These are phyloP conservation scores for Aaosphaeria pasadenensis DNA, from an alignment of 2,329 filamentous ascomycete species.

Conservation along the genomic window DNA sequence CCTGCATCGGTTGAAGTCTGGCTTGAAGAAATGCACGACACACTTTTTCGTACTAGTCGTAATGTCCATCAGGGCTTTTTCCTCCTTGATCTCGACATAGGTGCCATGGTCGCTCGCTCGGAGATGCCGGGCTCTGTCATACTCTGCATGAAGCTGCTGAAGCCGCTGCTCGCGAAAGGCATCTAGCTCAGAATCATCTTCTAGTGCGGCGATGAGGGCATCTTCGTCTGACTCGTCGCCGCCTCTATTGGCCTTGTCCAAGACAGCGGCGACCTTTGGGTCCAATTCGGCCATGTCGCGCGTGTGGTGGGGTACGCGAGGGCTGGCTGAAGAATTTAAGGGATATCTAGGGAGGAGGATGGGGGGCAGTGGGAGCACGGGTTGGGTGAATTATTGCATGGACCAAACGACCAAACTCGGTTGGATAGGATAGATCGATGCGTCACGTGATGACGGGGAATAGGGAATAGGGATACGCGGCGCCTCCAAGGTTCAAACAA, in stretches of 20 bases:
- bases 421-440: not conserved
- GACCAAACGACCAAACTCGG: not conserved
- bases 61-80: conserved; percentile 58
- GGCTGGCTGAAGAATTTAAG: conserved; percentile 8
- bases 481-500: no score
- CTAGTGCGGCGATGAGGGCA: conserved; percentile 58
- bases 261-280: conserved; percentile 49
- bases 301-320: conserved; percentile 2
- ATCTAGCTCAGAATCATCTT: conserved; percentile 53
- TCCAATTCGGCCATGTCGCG: conserved; percentile 47
- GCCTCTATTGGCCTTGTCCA: conserved; percentile 42
- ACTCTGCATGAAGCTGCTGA: conserved; percentile 57
- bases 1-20: conserved; percentile 60
- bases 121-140: conserved; percentile 51
- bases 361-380: not conserved
- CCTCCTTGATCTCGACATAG: conserved; percentile 56
- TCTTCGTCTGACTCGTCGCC: conserved; percentile 55
- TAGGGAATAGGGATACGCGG: not conserved
- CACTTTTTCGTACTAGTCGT: conserved; percentile 57
- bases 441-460: not conserved
- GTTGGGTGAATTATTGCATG: not conserved
- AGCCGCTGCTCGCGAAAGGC: conserved; percentile 56
- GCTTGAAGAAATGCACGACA: conserved; percentile 63
- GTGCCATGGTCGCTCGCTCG: conserved; percentile 51
- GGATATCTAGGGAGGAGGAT: conserved; percentile 1